Evolutionary conservation across 805 yeast species (phyloP).

Genomic region (Yamadazyma tumulicola): DNA sequence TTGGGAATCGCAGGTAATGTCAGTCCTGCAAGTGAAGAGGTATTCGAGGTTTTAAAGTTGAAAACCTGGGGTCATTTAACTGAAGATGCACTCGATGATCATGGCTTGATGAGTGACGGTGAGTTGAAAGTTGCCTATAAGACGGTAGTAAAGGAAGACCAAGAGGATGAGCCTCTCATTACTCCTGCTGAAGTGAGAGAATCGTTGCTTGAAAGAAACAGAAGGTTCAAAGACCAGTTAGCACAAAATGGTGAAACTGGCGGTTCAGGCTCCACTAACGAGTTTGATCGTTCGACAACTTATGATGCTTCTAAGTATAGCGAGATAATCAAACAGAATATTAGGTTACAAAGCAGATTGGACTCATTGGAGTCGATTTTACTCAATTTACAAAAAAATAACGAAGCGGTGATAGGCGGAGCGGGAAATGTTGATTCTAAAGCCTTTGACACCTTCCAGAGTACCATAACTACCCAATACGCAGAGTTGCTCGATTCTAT

Average conservation of each 20-base stretch:
- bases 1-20: conserved; percentile 52
- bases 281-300: background rate
- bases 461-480: conserved; percentile 26
- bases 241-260: background rate
- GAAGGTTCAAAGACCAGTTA: conserved; percentile 15
- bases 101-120: conserved; percentile 45
- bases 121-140: conserved; percentile 31
- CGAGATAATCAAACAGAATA: conserved; percentile 5
- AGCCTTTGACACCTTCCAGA: conserved; percentile 23
- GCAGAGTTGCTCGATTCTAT: conserved; percentile 29
- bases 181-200: conserved; percentile 25
- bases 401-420: background rate
- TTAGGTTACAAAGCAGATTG: conserved; percentile 2
- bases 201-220: conserved; percentile 36
- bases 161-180: conserved; percentile 2
- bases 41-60: conserved; percentile 61
- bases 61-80: conserved; percentile 52
- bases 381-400: background rate
- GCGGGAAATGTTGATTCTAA: background rate
- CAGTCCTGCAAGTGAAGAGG: conserved; percentile 40
- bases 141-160: conserved; percentile 17
- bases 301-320: conserved; percentile 1
- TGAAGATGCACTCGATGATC: conserved; percentile 56
- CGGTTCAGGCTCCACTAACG: background rate
- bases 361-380: conserved; percentile 7